These are phyloP conservation scores for Testicularia cyperi DNA, from an alignment of 1,284 basidiomycete genomes.

Conservation along the genomic window DNA sequence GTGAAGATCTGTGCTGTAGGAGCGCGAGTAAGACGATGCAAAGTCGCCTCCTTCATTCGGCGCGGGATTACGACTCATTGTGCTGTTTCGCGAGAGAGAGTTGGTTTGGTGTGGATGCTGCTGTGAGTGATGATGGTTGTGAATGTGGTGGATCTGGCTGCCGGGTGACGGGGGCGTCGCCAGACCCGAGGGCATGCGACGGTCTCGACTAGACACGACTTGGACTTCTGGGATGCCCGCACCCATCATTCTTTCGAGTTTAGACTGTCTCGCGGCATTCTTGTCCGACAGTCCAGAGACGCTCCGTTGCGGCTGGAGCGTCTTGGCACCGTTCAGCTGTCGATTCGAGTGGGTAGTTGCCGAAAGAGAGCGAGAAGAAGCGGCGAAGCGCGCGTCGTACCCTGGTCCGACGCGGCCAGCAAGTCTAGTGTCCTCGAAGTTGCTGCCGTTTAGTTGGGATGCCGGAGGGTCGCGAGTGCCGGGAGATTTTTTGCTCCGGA, in stretches of 20 bases:
- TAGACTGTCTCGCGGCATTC: conserved; percentile 22
- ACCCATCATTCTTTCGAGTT: conserved; percentile 50
- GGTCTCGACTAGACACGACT: conserved; percentile 20
- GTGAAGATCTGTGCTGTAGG: conserved; percentile 18
- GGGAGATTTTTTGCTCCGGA: conserved; percentile 16
- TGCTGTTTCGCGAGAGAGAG: too few species aligned
- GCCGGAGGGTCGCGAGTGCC: conserved; percentile 4
- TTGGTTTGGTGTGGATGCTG: neutral
- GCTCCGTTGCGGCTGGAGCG: conserved; percentile 13
- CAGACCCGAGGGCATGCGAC: conserved; percentile 6
- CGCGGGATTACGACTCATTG: too few species aligned
- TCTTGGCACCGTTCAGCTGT: too few species aligned
- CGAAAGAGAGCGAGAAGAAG: conserved; percentile 19
- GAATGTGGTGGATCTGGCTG: conserved; percentile 3
- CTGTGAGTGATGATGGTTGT: conserved; percentile 5
- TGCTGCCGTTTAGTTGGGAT: conserved; percentile 3
- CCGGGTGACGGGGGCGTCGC: conserved; percentile 1
- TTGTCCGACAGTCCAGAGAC: conserved; percentile 11
- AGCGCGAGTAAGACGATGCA: conserved; percentile 13
- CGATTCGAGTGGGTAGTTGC: too few species aligned
- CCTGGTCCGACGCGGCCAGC: conserved; percentile 12
- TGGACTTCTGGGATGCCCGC: conserved; percentile 31
- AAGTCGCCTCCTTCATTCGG: conserved; percentile 16
- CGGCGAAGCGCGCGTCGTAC: conserved; percentile 7
- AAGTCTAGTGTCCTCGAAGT: conserved; percentile 9